Conservation (phyloP, 2,329 filamentous ascomycete species). For the Aspergillus bombycis region DNA sequence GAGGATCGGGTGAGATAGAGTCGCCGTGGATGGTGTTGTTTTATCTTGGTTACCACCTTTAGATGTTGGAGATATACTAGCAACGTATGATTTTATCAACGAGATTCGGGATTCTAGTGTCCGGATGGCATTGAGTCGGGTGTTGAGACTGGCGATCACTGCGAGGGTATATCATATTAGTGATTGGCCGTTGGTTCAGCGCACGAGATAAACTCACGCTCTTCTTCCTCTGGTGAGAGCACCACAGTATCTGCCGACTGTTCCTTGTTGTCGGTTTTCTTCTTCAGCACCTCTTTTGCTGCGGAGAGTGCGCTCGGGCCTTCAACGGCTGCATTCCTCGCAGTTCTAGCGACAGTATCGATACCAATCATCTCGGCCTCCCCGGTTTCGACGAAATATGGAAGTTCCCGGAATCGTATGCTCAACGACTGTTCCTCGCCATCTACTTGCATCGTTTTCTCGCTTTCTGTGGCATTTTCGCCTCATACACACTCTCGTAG, state of each 20-base stretch:
- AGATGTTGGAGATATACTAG: conserved; percentile 69
- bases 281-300: conserved; percentile 18
- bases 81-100: conserved; percentile 75
- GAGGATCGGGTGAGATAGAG: conserved; percentile 71
- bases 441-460: conserved; percentile 71
- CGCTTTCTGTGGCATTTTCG: conserved; percentile 62
- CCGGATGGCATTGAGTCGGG: conserved; percentile 89
- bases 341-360: conserved; percentile 85
- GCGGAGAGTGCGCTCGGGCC: conserved; percentile 25
- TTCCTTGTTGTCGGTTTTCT: conserved; percentile 36
- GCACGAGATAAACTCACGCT: conserved; percentile 48
- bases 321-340: conserved; percentile 74
- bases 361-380: conserved; percentile 98
- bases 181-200: neutral
- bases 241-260: conserved; percentile 21
- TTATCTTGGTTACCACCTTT: conserved; percentile 35
- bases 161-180: conserved; percentile 16
- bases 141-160: conserved; percentile 68
- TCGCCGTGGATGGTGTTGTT: conserved; percentile 61
- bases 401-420: conserved; percentile 78
- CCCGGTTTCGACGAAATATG: conserved; percentile 87
- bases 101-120: conserved; percentile 82
- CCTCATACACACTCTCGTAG: conserved; percentile 82
- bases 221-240: conserved; percentile 65
- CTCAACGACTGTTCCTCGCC: conserved; percentile 61